Base-by-base conservation (phyloP, 2,329 filamentous ascomycete species). In the Orbilia oligospora region DNA sequence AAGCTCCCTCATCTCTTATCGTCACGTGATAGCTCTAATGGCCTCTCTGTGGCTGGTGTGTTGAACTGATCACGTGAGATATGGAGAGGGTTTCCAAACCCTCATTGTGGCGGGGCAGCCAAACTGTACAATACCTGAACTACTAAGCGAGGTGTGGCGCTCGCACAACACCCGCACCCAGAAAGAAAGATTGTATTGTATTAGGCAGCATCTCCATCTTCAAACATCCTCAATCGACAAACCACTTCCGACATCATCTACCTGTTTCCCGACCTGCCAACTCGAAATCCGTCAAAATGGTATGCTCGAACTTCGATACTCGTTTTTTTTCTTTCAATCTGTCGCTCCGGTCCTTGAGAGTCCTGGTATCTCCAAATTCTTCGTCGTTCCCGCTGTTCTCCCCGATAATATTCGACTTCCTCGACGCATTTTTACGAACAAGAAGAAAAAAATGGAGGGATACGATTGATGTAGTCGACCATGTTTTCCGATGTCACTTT, bases 271-370 rank as follows among this genome's bases (percentile, higher is more conserved):
- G 73, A 67, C 67, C 12, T 55, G 41, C 24, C 49, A 53, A 18
- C 53, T 41, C 30, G 36, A 51, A 67, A 77, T 77, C 63, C 73
- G 67, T 55, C 73, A 77, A 77, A 71, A 77, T 77, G 73, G 73
- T 77, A 77, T 68, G 73, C 67, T 27, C 20, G 10, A 53, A 20
- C 46, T 38, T 38, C 61, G 46, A 63, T 64, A 61, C 56, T 41
- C 18, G 36, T 38, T 24, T 30, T 6, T 14, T 33, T 30, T 30
- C 27, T 14, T 33, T 30, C 49, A 69, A 38, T 48, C 16, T 24
- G 36, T 55, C 44, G 44, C 16, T 55, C 53, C 33, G 33, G 53
- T 12, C 64, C 53, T 61, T 49, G 36, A 64, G 36, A 64, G 64
- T 68, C 53, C 38, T 46, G 53, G 65, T 68, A 51, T 76, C 61